Conservation (phyloP, 108 stramenopile species). For the Fistulifera solaris region DNA sequence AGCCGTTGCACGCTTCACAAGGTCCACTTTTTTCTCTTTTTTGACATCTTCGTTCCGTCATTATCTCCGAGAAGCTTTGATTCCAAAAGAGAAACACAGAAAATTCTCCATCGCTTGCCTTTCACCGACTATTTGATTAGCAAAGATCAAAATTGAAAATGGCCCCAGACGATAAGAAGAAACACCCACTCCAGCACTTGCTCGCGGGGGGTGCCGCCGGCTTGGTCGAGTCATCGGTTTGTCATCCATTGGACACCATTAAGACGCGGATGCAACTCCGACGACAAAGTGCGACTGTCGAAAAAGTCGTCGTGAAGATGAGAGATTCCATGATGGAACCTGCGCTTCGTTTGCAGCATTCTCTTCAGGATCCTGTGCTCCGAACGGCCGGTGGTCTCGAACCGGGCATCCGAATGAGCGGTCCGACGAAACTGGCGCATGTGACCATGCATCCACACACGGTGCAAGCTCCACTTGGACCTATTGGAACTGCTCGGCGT, state of each 20-base stretch:
- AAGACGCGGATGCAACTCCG: slow-evolving; percentile 87
- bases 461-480: slow-evolving; percentile 54
- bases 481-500: slow-evolving; percentile 69
- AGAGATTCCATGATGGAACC: slow-evolving; percentile 42
- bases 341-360: slow-evolving; percentile 27
- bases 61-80: no score
- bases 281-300: slow-evolving; percentile 29
- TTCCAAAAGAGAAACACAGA: no score
- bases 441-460: slow-evolving; percentile 11
- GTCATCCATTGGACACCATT: slow-evolving; percentile 94
- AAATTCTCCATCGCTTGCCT: no score
- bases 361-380: slow-evolving; percentile 21
- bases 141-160: neutral
- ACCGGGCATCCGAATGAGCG: slow-evolving; percentile 9
- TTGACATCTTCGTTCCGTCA: no score
- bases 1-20: no score
- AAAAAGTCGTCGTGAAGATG: slow-evolving; percentile 24
- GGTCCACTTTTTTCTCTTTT: no score
- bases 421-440: slow-evolving; percentile 5
- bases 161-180: slow-evolving; percentile 36
- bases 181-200: slow-evolving; percentile 74
- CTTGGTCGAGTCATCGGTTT: slow-evolving; percentile 83
- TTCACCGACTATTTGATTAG: no score
- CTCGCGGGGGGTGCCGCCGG: slow-evolving; percentile 91
- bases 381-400: slow-evolving; percentile 12